phyloP scores from a whole-genome alignment of 805 yeast genomes.

The Pichia membranifaciens region DNA sequence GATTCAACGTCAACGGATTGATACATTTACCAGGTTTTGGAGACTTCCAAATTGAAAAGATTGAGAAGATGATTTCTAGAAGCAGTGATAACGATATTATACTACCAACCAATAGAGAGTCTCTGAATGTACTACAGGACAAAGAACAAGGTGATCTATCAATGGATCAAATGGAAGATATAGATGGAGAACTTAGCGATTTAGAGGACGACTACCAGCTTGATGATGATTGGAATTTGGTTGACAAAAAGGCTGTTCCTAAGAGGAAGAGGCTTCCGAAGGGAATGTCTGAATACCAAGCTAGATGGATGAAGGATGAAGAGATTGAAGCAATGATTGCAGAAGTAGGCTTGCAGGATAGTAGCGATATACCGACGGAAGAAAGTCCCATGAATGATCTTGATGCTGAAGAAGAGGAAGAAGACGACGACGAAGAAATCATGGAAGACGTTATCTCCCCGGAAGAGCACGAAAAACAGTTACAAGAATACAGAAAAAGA shows the following conservation, averaged over 20 bases:
- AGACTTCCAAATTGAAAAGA: slow-evolving; percentile 69
- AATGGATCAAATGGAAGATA: slow-evolving; percentile 32
- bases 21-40: slow-evolving; percentile 89
- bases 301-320: slow-evolving; percentile 69
- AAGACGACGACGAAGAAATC: slow-evolving; percentile 35
- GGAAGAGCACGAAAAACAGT: slow-evolving; percentile 80
- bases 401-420: slow-evolving; percentile 23
- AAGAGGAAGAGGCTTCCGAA: slow-evolving; percentile 45
- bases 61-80: slow-evolving; percentile 47
- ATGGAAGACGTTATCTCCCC: slow-evolving; percentile 65
- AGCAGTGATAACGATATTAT: slow-evolving; percentile 18
- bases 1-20: slow-evolving; percentile 69
- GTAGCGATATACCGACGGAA: slow-evolving; percentile 16
- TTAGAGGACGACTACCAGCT: slow-evolving; percentile 20
- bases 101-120: slow-evolving; percentile 31
- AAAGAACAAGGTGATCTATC: slow-evolving; percentile 55
- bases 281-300: slow-evolving; percentile 74
- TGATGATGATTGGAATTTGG: slow-evolving; percentile 23
- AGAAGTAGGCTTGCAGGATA: slow-evolving; percentile 34
- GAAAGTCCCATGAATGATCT: slow-evolving; percentile 32
- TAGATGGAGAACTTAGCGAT: slow-evolving; percentile 34
- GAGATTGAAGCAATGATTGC: slow-evolving; percentile 36
- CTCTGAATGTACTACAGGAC: slow-evolving; percentile 6
- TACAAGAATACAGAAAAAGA: slow-evolving; percentile 56
- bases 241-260: slow-evolving; percentile 11